phyloP scores from a whole-genome alignment of 1,139 yeast species.

The Hyphopichia fennica region DNA sequence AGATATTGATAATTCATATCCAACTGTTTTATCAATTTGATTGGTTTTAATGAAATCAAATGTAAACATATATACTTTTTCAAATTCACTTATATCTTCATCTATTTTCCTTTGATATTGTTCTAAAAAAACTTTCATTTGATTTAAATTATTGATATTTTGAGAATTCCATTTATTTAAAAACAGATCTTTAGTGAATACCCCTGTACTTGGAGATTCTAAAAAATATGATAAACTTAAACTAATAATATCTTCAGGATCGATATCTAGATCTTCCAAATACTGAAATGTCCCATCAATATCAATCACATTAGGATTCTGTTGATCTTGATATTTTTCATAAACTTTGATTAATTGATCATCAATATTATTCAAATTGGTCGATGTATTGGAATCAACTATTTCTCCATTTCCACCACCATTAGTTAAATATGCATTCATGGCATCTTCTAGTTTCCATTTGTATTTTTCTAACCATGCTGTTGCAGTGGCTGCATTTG shows the following conservation, averaged over 20 bases:
- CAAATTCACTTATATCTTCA: constrained; percentile 36
- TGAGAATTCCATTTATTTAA: constrained; percentile 54
- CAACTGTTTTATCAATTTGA: constrained; percentile 56
- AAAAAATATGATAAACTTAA: constrained; percentile 70
- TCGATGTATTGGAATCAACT: neutral
- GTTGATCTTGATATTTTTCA: constrained; percentile 30
- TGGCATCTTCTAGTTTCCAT: constrained; percentile 30
- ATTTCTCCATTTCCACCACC: constrained; percentile 8
- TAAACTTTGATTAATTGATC: constrained; percentile 23
- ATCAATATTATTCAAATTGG: constrained; percentile 11
- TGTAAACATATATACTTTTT: constrained; percentile 65
- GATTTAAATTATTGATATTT: constrained; percentile 35
- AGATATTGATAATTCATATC: constrained; percentile 62
- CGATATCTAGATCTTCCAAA: constrained; percentile 63
- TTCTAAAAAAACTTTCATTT: constrained; percentile 50
- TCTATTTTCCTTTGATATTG: constrained; percentile 26
- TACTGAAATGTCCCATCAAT: constrained; percentile 76
- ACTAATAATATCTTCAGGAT: constrained; percentile 72
- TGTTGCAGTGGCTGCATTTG: constrained; percentile 24
- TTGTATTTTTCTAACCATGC: constrained; percentile 24
- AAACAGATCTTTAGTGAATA: constrained; percentile 50
- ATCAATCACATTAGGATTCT: constrained; percentile 40
- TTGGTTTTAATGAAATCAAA: constrained; percentile 67
- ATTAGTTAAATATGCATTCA: constrained; percentile 24
- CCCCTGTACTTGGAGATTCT: constrained; percentile 66